phyloP scores from a whole-genome alignment of 768 basidiomycete species.

The Pleurotus citrinopileatus region DNA sequence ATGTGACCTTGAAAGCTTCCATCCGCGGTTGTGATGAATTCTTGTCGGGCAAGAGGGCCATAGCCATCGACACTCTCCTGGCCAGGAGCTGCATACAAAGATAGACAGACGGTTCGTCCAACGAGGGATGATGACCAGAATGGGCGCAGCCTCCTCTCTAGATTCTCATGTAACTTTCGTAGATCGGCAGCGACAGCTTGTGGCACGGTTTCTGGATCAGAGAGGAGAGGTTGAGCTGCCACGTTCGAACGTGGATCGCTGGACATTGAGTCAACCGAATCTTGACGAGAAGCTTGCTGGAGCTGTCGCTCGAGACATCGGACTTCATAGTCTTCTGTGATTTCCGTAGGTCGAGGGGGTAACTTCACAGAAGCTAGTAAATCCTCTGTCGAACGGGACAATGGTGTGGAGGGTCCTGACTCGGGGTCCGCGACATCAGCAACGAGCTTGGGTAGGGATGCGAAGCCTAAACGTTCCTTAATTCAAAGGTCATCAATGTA shows the following conservation, averaged over 20 bases:
- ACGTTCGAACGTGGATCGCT: neutral
- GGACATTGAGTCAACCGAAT: constrained; percentile 7
- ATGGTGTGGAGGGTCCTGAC: constrained; percentile 24
- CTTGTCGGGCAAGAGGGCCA: constrained; percentile 45
- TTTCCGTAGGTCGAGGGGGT: constrained; percentile 58
- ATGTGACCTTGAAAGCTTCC: constrained; percentile 73
- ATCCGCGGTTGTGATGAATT: constrained; percentile 59
- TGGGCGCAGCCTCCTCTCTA: constrained; percentile 70
- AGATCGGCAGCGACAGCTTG: constrained; percentile 24
- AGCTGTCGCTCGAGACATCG: constrained; percentile 56
- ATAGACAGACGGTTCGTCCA: constrained; percentile 57
- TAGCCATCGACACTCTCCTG: constrained; percentile 26
- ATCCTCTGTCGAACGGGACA: constrained; percentile 46
- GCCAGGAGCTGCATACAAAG: constrained; percentile 50
- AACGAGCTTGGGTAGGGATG: constrained; percentile 62
- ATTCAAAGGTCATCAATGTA: neutral
- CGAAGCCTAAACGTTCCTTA: constrained; percentile 51
- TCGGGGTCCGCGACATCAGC: constrained; percentile 21
- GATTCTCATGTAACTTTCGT: constrained; percentile 64
- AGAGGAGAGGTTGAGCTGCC: neutral
- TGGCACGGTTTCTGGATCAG: constrained; percentile 10
- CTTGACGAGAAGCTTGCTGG: constrained; percentile 25
- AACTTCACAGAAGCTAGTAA: constrained; percentile 43
- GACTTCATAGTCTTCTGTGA: constrained; percentile 55
- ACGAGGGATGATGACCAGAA: constrained; percentile 80